Conservation (phyloP, 2,329 filamentous ascomycete species). For the Akanthomyces dipterigenus region DNA sequence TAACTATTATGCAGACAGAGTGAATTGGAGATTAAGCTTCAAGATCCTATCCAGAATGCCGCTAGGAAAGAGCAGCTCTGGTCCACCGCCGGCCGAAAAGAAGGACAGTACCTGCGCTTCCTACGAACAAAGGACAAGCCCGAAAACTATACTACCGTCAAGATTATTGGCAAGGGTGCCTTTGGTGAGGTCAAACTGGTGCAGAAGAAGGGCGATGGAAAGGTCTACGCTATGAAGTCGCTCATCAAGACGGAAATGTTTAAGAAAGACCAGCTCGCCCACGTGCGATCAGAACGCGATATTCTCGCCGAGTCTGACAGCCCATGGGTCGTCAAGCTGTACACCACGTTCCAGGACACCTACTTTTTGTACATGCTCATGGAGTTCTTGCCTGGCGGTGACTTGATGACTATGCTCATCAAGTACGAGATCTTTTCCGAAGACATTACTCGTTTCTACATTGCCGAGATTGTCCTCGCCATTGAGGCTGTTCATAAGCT, state of each 20-base stretch:
- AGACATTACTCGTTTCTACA: constrained; percentile 98
- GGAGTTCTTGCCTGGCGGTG: constrained; percentile 97
- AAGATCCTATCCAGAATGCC: constrained; percentile 67
- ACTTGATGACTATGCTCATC: constrained; percentile 99
- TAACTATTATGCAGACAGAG: constrained; percentile 58
- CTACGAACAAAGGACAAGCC: constrained; percentile 88
- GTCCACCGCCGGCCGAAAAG: constrained; percentile 76
- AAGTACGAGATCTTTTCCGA: constrained; percentile 99
- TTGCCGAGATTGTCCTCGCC: constrained; percentile 95
- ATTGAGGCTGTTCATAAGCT: constrained; percentile 98
- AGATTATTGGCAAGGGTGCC: constrained; percentile 97
- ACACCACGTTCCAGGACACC: constrained; percentile 93
- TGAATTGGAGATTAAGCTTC: constrained; percentile 81
- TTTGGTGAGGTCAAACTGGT: constrained; percentile 98
- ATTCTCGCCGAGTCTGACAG: constrained; percentile 99
- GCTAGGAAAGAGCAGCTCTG: constrained; percentile 77
- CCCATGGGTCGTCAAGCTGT: constrained; percentile 97
- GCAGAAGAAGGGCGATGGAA: constrained; percentile 90
- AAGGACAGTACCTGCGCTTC: constrained; percentile 90
- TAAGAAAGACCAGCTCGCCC: constrained; percentile 95
- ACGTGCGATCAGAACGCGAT: constrained; percentile 95
- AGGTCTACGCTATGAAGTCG: constrained; percentile 97
- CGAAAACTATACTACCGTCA: constrained; percentile 91
- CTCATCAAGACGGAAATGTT: constrained; percentile 99
- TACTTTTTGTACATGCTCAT: constrained; percentile 98